Evolutionary conservation across 1,284 basidiomycete species (phyloP), one percentile per base, ranked within the genome.

Genomic region (Rhodotorula sp.): DNA sequence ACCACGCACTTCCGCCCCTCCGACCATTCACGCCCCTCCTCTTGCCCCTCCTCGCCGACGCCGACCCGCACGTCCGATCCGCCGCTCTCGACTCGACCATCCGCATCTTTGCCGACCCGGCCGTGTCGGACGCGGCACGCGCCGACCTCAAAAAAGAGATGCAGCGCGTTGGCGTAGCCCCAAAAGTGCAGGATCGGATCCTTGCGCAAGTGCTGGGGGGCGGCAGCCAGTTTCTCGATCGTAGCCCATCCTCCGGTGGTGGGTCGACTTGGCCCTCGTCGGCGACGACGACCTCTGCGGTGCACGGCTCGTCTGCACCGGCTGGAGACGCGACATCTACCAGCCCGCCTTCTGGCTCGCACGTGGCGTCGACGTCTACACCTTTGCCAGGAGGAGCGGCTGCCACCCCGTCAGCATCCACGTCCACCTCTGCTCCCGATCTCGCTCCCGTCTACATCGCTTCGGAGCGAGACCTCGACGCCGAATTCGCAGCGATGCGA

Each of bases 81-180:
- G 90, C 89, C 78, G 90, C 96, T 1, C 87, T 89, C 64, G 85
- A 87, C 77, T 90, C 92, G 0, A 86, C 94, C 61, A 86, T 97
- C 21, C 87, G 90, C 71, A 86, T 99, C 58, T 94, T 97, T 79
- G 88, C 91, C 0, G 90, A 90, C 18, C 87, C 91, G 1, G 86
- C 87, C 1, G 90, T 92, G 12, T 89, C 90, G 0, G 88, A 95
- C 77, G 89, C 88, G 14, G 96, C 95, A 5, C 89, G 92, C 62
- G 87, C 92, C 1, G 95, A 98, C 80, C 85, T 99, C 65, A 97
- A 97, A 84, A 94, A 92, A 80, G 91, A 94, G 80, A 86, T 99
- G 85, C 82, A 87, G 3, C 91, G 90, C 80, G 90, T 91, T 80
- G 87, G 86, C 62, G 91, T 96, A 49, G 87, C 93, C 59, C 97